Evolutionary conservation across 352 stramenopile genomes (phyloP).

Genomic region (Phytophthora parvispora): DNA sequence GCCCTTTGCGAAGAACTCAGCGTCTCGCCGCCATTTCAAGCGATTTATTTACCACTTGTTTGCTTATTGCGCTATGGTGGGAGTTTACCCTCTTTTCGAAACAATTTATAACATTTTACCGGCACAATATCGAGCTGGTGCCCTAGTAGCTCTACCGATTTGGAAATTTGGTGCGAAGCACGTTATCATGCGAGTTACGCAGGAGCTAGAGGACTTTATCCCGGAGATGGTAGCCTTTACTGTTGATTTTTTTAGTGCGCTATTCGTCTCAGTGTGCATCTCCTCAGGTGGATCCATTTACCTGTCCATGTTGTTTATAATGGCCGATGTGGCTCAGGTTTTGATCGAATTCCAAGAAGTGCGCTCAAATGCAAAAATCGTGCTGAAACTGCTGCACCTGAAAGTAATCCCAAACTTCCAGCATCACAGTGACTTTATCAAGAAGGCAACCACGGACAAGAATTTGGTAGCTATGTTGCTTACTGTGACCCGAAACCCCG

Average conservation of each 20-base stretch:
- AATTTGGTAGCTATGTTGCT: neutral
- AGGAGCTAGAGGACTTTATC: neutral
- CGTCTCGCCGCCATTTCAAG: neutral
- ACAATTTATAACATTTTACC: neutral
- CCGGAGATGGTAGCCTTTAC: slow-evolving; percentile 23
- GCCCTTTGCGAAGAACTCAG: neutral
- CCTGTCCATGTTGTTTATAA: slow-evolving; percentile 12
- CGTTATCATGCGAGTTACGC: neutral
- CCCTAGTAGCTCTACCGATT: neutral
- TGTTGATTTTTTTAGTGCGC: slow-evolving; percentile 25
- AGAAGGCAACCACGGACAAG: neutral
- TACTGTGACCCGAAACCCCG: neutral
- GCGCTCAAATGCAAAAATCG: slow-evolving; percentile 1
- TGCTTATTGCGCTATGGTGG: neutral
- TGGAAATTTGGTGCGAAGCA: neutral
- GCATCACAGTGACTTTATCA: neutral
- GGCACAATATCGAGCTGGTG: neutral
- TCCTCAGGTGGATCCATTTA: slow-evolving; percentile 4
- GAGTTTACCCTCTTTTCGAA: neutral
- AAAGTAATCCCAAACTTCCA: neutral
- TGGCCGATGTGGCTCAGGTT: slow-evolving; percentile 3
- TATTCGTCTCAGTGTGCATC: slow-evolving; percentile 26
- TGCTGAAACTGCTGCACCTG: neutral
- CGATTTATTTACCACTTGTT: neutral
- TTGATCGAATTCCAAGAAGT: slow-evolving; percentile 14